phyloP scores from a whole-genome alignment of 2,329 filamentous ascomycete genomes.

The Ascochyta rabiei region DNA sequence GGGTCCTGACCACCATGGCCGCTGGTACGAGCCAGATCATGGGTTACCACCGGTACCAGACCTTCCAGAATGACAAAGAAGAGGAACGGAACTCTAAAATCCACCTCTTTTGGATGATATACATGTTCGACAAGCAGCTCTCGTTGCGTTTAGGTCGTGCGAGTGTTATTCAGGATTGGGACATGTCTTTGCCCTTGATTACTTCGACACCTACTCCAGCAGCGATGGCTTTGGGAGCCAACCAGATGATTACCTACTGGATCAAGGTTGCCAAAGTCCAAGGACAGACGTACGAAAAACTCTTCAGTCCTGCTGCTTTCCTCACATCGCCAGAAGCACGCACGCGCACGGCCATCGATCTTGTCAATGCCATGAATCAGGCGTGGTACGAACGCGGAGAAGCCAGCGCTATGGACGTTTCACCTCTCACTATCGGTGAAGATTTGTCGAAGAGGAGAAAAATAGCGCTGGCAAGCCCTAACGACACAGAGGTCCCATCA shows the following conservation, averaged over 20 bases:
- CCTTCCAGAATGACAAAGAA: conserved; percentile 41
- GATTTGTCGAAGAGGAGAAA: conserved; percentile 8
- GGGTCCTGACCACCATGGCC: conserved; percentile 41
- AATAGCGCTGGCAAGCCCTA: conserved; percentile 20
- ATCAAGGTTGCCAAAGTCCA: conserved; percentile 43
- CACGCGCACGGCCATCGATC: conserved; percentile 30
- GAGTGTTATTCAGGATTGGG: conserved; percentile 48
- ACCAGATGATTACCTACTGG: conserved; percentile 41
- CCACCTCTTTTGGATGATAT: conserved; percentile 47
- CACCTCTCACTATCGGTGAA: not conserved
- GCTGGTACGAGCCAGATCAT: conserved; percentile 40
- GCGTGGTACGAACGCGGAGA: conserved; percentile 39
- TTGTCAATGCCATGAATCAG: conserved; percentile 36
- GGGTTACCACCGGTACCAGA: conserved; percentile 46
- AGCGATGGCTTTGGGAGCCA: conserved; percentile 17
- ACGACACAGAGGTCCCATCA: conserved; percentile 34
- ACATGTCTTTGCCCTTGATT: conserved; percentile 40
- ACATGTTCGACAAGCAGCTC: conserved; percentile 48
- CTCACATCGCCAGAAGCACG: conserved; percentile 34
- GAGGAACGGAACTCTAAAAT: conserved; percentile 39
- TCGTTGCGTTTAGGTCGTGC: conserved; percentile 47
- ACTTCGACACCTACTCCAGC: conserved; percentile 8
- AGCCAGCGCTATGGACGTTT: conserved; percentile 21
- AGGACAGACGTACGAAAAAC: conserved; percentile 45
- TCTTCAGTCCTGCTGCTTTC: conserved; percentile 47